Conservation (phyloP, 2,329 filamentous ascomycete genomes). For the Monascus ruber region DNA sequence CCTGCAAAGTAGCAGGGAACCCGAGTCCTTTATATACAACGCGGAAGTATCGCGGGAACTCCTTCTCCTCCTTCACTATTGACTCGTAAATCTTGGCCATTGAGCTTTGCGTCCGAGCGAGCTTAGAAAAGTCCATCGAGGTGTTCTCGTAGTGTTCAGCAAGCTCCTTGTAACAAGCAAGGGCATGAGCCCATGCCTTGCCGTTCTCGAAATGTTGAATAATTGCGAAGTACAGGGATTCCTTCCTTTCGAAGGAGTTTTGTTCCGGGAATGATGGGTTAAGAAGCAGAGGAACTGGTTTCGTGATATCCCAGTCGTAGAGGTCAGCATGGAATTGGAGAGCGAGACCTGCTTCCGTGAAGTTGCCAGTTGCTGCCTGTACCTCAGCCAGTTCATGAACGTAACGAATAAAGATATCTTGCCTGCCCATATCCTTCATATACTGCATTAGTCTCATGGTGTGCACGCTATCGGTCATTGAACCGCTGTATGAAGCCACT, state of each 20-base stretch:
- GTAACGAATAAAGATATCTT: constrained; percentile 92
- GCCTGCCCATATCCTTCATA: constrained; percentile 89
- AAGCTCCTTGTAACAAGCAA: constrained; percentile 82
- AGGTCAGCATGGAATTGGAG: constrained; percentile 83
- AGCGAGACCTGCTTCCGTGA: constrained; percentile 78
- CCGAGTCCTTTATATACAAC: constrained; percentile 83
- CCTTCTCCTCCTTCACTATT: constrained; percentile 68
- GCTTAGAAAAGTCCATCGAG: constrained; percentile 80
- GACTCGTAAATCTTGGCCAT: constrained; percentile 89
- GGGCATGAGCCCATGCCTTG: constrained; percentile 82
- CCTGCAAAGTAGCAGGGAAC: constrained; percentile 67
- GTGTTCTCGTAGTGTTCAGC: constrained; percentile 84
- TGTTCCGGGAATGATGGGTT: constrained; percentile 75
- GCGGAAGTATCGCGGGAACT: constrained; percentile 78
- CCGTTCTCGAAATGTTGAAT: constrained; percentile 91
- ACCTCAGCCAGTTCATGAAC: constrained; percentile 80
- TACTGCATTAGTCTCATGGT: constrained; percentile 90
- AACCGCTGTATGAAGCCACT: constrained; percentile 74
- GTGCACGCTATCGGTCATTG: constrained; percentile 68
- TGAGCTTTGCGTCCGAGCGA: constrained; percentile 77
- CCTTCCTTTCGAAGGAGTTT: constrained; percentile 82
- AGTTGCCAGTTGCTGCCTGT: constrained; percentile 64
- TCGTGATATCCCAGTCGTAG: constrained; percentile 77
- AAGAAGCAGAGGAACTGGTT: constrained; percentile 51
- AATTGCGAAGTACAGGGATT: constrained; percentile 84